Conservation (phyloP, 2,329 filamentous ascomycete genomes). For the Trematosphaeria pertusa region DNA sequence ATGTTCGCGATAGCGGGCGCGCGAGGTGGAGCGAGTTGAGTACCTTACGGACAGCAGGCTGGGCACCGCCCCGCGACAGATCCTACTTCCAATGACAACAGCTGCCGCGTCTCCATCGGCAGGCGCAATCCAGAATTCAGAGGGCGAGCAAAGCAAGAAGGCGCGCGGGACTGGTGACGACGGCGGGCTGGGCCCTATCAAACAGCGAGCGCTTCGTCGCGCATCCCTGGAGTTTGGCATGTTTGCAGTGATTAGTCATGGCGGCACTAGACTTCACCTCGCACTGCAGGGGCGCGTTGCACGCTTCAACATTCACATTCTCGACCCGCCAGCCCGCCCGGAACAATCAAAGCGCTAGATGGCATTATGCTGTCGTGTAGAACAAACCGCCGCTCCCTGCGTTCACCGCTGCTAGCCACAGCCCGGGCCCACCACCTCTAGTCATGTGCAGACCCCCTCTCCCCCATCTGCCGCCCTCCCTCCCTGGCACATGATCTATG, state of each 20-base stretch:
- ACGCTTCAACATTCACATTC: too few species aligned
- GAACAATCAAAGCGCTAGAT: too few species aligned
- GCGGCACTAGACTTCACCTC: background rate
- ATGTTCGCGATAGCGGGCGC: constrained; percentile 27
- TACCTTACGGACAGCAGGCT: constrained; percentile 25
- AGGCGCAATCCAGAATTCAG: constrained; percentile 27
- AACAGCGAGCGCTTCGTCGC: constrained; percentile 14
- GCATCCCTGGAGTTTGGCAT: constrained; percentile 12
- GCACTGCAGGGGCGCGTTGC: background rate
- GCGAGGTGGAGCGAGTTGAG: background rate
- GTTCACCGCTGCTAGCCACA: too few species aligned
- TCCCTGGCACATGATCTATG: too few species aligned
- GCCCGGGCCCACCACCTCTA: too few species aligned
- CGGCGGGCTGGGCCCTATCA: constrained; percentile 13
- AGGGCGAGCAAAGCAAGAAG: constrained; percentile 15
- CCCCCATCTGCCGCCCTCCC: too few species aligned
- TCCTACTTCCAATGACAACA: constrained; percentile 40
- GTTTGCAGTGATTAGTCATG: constrained; percentile 7
- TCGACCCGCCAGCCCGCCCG: too few species aligned
- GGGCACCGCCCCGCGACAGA: constrained; percentile 40
- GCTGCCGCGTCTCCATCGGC: constrained; percentile 46
- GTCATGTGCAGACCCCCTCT: too few species aligned
- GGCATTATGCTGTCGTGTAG: too few species aligned
- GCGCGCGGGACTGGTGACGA: constrained; percentile 5
- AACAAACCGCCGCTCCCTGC: too few species aligned